A percentile compares a stretch with the other conserved stretches of the same genome.
Evolutionary conservation across 2,329 filamentous ascomycete genomes (phyloP).

Genomic region (Penicillium rolfsii): DNA sequence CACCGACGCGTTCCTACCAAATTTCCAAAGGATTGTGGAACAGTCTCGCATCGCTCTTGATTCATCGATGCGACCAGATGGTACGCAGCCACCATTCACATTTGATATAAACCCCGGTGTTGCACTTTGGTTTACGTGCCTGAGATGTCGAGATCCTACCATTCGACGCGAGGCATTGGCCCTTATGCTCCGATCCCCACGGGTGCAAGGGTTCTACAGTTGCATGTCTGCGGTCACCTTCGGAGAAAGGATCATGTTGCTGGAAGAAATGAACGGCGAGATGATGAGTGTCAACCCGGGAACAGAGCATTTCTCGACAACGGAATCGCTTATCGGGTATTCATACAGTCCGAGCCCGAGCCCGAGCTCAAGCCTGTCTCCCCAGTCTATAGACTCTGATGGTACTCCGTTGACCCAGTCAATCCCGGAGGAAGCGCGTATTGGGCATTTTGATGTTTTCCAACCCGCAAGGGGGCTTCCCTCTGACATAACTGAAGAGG

Average conservation of each 20-base stretch:
- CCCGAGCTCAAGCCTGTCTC: not conserved
- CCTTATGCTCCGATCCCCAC: constrained; percentile 30
- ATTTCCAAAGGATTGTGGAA: constrained; percentile 35
- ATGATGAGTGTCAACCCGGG: constrained; percentile 2
- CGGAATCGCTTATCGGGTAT: not conserved
- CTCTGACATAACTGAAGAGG: constrained; percentile 19
- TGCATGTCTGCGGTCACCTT: constrained; percentile 21
- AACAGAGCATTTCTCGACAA: not conserved
- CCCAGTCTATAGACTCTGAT: not conserved
- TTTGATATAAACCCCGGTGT: constrained; percentile 37
- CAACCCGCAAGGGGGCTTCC: constrained; percentile 26
- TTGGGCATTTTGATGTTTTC: constrained; percentile 32
- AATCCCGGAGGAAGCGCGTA: constrained; percentile 33
- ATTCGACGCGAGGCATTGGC: constrained; percentile 35
- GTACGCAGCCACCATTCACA: constrained; percentile 35
- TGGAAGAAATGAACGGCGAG: constrained; percentile 35
- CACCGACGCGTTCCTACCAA: constrained; percentile 29
- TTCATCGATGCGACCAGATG: constrained; percentile 25
- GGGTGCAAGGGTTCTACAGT: constrained; percentile 36
- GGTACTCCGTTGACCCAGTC: not conserved
- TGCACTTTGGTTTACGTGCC: constrained; percentile 38
- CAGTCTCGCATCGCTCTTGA: constrained; percentile 30
- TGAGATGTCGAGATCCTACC: constrained; percentile 38
- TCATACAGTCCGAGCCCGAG: not conserved
- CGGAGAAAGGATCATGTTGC: constrained; percentile 31